These are phyloP conservation scores for Sesbania bispinosa DNA, from an alignment of 306 rosid species.

Conservation along the genomic window DNA sequence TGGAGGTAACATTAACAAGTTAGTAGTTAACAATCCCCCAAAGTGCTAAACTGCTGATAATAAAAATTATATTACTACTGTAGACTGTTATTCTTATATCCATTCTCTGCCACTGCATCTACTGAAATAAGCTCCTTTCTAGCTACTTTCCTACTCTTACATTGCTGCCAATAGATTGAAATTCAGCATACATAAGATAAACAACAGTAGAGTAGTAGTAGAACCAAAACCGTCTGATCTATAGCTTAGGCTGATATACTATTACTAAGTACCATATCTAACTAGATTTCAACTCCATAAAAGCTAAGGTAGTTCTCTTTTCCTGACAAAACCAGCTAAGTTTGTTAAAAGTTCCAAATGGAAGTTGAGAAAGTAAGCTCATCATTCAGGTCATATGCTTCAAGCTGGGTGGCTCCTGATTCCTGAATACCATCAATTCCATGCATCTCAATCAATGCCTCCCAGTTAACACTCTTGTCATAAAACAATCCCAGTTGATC, in stretches of 20 bases:
- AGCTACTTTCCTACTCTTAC: constrained; percentile 28
- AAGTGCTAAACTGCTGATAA: constrained; percentile 6
- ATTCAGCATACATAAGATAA: constrained; percentile 12
- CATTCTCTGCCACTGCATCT: constrained; percentile 7
- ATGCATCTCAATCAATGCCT: constrained; percentile 68
- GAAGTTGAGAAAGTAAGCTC: constrained; percentile 62
- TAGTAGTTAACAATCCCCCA: not conserved
- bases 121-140: constrained; percentile 17
- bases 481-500: constrained; percentile 51
- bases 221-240: constrained; percentile 36
- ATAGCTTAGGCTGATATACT: constrained; percentile 23
- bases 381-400: constrained; percentile 50
- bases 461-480: constrained; percentile 74
- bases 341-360: constrained; percentile 68
- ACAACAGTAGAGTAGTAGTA: constrained; percentile 21
- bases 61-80: not conserved
- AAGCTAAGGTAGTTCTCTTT: constrained; percentile 17
- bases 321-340: constrained; percentile 12
- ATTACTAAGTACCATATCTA: not conserved
- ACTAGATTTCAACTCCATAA: constrained; percentile 15
- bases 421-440: constrained; percentile 47
- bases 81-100: not conserved
- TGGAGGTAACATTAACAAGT: not conserved
- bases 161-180: constrained; percentile 27
- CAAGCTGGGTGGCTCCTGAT: constrained; percentile 43